Base-by-base conservation (phyloP, 495 filamentous ascomycete species). In the Penicillium ochrochloron region DNA sequence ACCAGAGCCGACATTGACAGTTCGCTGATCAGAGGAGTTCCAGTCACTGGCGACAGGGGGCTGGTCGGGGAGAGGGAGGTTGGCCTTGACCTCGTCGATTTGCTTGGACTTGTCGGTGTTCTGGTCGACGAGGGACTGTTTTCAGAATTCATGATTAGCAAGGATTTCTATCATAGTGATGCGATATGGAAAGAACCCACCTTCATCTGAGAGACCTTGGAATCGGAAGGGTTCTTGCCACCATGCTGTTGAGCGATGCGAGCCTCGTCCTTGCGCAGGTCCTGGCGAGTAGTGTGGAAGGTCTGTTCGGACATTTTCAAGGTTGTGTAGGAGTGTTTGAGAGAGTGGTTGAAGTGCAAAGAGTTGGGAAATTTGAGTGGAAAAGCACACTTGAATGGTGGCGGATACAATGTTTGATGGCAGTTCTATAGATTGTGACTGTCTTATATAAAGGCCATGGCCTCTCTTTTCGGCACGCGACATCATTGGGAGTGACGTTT, bases 61-160 rank as follows among this genome's bases (percentile, higher is more conserved):
- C 41, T 93, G 78, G 2, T 94, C 89, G 14, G 92, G 92, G 51
- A 94, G 83, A 34, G 90, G 91, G 23, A 96, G 86, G 76, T 92
- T 91, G 69, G 87, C 74, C 75, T 86, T 80, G 70, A 77, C 80
- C 70, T 89, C 74, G 21, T 88, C 87, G 66, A 93, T 89, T 75
- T 88, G 78, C 50, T 86, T 75, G 58, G 78, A 68, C 74, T 92
- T 92, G 79, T 80, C 55, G 60, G 73, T 79, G 68, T 76, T 79
- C 51, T 81, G 61, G 61, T 81, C 78, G 64, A 85, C 61, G 57
- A 82, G 68, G 23, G 83, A 85, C 84, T 86, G 55, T 59, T 11
- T 29, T 48, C 17, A 12, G 42, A 42, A 41, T 19, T 29, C 48
- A 15, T 21, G 44, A 44, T 59, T 21, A 56, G 51, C 27, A 31